phyloP scores from a whole-genome alignment of 2,329 filamentous ascomycete species.

The Monosporascus sp. region DNA sequence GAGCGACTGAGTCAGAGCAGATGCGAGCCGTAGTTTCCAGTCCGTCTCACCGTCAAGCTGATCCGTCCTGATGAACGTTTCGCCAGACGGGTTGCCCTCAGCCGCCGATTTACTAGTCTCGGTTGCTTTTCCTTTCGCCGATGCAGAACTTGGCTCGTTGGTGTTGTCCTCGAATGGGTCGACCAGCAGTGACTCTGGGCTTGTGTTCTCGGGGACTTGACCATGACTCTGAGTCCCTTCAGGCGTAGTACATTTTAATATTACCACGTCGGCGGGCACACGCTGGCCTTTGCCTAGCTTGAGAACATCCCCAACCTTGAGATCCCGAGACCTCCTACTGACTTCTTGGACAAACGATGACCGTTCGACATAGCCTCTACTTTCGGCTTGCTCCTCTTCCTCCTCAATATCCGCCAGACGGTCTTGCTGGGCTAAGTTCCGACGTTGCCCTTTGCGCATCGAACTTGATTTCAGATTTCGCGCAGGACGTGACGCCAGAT shows the following conservation, averaged over 20 bases:
- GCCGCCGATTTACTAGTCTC: slow-evolving; percentile 24
- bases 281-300: slow-evolving; percentile 89
- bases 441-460: slow-evolving; percentile 32
- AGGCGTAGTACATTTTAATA: slow-evolving; percentile 71
- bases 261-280: slow-evolving; percentile 89
- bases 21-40: slow-evolving; percentile 91
- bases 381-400: slow-evolving; percentile 54
- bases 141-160: slow-evolving; percentile 18
- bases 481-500: slow-evolving; percentile 29
- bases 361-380: slow-evolving; percentile 32
- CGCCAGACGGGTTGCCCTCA: slow-evolving; percentile 53
- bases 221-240: slow-evolving; percentile 37
- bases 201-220: slow-evolving; percentile 23
- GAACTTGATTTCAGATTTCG: slow-evolving; percentile 43
- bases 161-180: slow-evolving; percentile 29
- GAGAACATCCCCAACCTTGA: slow-evolving; percentile 93
- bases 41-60: slow-evolving; percentile 97
- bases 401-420: slow-evolving; percentile 63
- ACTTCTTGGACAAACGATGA: slow-evolving; percentile 58
- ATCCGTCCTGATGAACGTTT: slow-evolving; percentile 96
- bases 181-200: slow-evolving; percentile 35
- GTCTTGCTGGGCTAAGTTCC: slow-evolving; percentile 29
- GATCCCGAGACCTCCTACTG: slow-evolving; percentile 74
- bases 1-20: slow-evolving; percentile 77
- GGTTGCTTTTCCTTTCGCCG: slow-evolving; percentile 30